These are phyloP conservation scores for Backusella mclennaniae DNA, from an alignment of 192 early-diverging fungal genomes.

Conservation along the genomic window DNA sequence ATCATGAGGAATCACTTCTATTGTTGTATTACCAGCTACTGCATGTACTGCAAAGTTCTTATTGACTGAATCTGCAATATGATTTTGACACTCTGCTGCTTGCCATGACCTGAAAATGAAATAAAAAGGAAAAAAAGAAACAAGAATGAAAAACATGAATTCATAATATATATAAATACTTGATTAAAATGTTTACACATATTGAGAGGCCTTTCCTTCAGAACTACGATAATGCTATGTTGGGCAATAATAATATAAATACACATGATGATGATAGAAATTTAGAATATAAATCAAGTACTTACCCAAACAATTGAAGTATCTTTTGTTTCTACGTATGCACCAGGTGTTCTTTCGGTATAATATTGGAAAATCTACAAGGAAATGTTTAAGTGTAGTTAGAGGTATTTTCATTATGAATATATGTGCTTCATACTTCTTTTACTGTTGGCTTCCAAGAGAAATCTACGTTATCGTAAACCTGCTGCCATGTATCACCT, in stretches of 20 bases:
- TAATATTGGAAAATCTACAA: constrained; percentile 77
- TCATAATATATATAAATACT: background rate
- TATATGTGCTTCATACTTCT: constrained; percentile 40
- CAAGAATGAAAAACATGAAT: constrained; percentile 6
- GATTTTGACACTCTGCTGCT: constrained; percentile 82
- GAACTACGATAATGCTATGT: constrained; percentile 29
- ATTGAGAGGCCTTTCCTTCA: constrained; percentile 24
- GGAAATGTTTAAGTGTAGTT: background rate
- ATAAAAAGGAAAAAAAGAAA: constrained; percentile 1
- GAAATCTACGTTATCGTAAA: constrained; percentile 54
- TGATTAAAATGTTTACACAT: constrained; percentile 24
- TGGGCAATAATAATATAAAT: background rate
- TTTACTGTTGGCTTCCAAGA: constrained; percentile 67
- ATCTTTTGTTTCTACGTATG: constrained; percentile 75
- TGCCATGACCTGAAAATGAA: constrained; percentile 59
- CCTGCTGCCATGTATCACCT: constrained; percentile 61
- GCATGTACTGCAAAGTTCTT: constrained; percentile 69
- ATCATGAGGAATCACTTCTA: constrained; percentile 70
- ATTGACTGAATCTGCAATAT: constrained; percentile 70
- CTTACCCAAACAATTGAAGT: constrained; percentile 66
- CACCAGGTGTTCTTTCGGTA: constrained; percentile 78
- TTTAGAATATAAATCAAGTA: background rate
- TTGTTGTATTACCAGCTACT: constrained; percentile 60
- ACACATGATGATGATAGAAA: background rate
- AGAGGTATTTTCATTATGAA: too few relatives aligned